Base-by-base conservation (phyloP, 2,329 filamentous ascomycete genomes). In the Fusarium verrucosum region DNA sequence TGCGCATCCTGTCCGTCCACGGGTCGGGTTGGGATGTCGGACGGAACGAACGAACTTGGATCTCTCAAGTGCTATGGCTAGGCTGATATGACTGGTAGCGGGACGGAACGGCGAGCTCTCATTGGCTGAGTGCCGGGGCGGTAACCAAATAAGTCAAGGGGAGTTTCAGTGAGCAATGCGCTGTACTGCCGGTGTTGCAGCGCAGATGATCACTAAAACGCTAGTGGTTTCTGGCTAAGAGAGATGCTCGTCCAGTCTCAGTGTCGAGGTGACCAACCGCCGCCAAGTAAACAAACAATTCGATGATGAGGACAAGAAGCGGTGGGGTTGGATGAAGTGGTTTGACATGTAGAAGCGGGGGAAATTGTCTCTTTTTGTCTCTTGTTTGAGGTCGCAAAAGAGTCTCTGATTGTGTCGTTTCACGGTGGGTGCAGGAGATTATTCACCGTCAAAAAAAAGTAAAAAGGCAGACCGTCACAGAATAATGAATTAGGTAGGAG, bases 1-100 rank as follows among this genome's bases (percentile, higher is more conserved):
- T 72, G 51, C 70, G 70, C 70, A 72, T 72, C 42, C 68, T 72
- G 69, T 53, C 45, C 55, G 62, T n/a, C n/a, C n/a, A n/a, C n/a
- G n/a, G n/a, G n/a, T n/a, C 54, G 54, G 57, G 50, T 52, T 58
- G 50, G 65, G 51, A 50, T 58, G 61, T 59, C 38, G 45, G 56
- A 43, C 38, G 45, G 56, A 43, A 37, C 30, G 49, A 54, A 53
- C 55, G n/a, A n/a, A n/a, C n/a, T n/a, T n/a, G n/a, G n/a, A n/a
- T n/a, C n/a, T n/a, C 62, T 63, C 49, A 46, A 55, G 38, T 62
- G 50, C 50, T 65, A n/a, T n/a, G 42, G 58, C 50, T 61, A 61
- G 58, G 56, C 58, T 61, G 49, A 56, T 36, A 55, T 61, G 56
- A 55, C 47, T 61, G 42, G 49, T 61, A 49, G 45, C 50, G 50